phyloP scores from a whole-genome alignment of 768 basidiomycete genomes.

The Mycena maculata region DNA sequence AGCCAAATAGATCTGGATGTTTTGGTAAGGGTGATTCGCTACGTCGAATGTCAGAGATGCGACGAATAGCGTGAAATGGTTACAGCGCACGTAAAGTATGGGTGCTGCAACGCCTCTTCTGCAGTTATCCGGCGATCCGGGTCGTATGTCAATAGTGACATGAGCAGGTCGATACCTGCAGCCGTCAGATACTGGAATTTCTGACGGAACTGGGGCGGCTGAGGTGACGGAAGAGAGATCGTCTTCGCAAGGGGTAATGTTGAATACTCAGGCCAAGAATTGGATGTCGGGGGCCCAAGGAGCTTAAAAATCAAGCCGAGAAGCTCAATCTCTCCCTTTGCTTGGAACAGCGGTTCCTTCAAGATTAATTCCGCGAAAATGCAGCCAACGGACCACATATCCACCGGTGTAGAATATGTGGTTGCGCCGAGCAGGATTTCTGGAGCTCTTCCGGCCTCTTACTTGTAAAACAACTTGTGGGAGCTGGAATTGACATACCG shows the following conservation, averaged over 20 bases:
- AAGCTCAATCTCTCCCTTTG: constrained; percentile 94
- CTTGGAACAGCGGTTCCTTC: constrained; percentile 97
- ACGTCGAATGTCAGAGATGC: constrained; percentile 15
- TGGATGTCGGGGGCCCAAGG: constrained; percentile 90
- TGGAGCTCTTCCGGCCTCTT: constrained; percentile 73
- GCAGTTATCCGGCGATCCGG: constrained; percentile 89
- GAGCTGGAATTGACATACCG: constrained; percentile 63
- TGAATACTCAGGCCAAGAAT: constrained; percentile 88
- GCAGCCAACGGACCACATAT: constrained; percentile 99
- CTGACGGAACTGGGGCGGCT: constrained; percentile 81
- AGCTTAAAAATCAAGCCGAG: constrained; percentile 95
- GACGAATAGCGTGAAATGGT: constrained; percentile 5
- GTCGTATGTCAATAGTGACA: constrained; percentile 88
- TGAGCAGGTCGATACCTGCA: constrained; percentile 87
- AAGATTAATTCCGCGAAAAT: constrained; percentile 97
- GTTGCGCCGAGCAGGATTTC: constrained; percentile 95
- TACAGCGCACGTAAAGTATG: constrained; percentile 85
- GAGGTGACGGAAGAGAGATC: constrained; percentile 78
- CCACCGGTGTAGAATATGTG: constrained; percentile 94
- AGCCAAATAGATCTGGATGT: constrained; percentile 94
- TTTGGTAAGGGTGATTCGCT: constrained; percentile 97
- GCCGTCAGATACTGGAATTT: constrained; percentile 88
- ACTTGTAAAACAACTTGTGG: constrained; percentile 32
- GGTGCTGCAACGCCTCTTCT: constrained; percentile 89
- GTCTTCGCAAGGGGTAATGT: constrained; percentile 85